phyloP scores from a whole-genome alignment of 805 yeast genomes.

The Candida ortonii region DNA sequence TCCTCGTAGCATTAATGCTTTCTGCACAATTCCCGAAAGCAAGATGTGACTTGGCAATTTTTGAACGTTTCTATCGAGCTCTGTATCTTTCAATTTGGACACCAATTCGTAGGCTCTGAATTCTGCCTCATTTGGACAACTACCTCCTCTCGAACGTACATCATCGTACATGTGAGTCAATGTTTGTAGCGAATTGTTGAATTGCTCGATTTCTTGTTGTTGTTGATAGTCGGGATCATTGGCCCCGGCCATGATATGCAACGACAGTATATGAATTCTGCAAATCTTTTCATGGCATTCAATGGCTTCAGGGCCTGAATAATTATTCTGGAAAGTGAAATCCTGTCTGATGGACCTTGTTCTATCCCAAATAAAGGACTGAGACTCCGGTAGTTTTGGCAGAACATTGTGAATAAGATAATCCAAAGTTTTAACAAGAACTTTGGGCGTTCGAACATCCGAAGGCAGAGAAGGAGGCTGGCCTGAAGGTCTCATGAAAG shows the following conservation, averaged over 20 bases:
- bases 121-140: constrained; percentile 84
- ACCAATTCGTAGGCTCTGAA: constrained; percentile 84
- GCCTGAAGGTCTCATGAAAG: constrained; percentile 96
- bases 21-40: constrained; percentile 54
- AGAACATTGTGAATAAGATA: constrained; percentile 66
- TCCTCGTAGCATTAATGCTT: constrained; percentile 69
- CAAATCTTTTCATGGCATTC: constrained; percentile 92
- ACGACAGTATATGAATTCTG: constrained; percentile 74
- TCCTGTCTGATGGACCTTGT: constrained; percentile 96
- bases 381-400: constrained; percentile 73
- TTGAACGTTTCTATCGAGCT: constrained; percentile 73
- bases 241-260: constrained; percentile 82
- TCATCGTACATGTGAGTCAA: constrained; percentile 84
- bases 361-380: constrained; percentile 94
- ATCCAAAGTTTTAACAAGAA: constrained; percentile 63
- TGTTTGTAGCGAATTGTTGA: constrained; percentile 87
- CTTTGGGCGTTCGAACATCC: constrained; percentile 90
- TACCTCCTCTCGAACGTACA: constrained; percentile 64
- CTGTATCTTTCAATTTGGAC: constrained; percentile 80
- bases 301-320: constrained; percentile 87
- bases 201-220: constrained; percentile 94
- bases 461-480: constrained; percentile 97
- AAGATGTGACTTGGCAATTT: constrained; percentile 58
- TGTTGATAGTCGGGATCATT: constrained; percentile 70
- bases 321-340: constrained; percentile 93